Evolutionary conservation across 352 stramenopile species (phyloP), one percentile per base, ranked within the genome.

Genomic region (Pythium utonaiense): DNA sequence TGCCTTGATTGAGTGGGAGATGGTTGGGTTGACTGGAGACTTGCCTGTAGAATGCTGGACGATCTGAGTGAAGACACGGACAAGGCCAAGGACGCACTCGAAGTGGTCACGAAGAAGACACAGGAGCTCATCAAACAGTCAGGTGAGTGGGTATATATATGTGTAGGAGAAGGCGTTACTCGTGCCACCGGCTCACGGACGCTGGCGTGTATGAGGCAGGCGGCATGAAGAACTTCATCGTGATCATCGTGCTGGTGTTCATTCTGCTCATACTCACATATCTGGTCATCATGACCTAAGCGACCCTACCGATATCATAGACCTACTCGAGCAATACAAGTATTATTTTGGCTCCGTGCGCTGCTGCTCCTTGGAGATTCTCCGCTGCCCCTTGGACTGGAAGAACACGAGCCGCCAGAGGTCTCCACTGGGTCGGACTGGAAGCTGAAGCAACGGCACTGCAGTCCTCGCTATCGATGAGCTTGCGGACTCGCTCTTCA

Each of bases 281-380:
- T 70, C 74, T 92, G 62, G 84, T 92, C 61, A 92, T 92, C 62
- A 94, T 93, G 84, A 91, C 81, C 74, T 91, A 71, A 87, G 44
- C 48, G 41, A 17, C 58, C 58, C 54, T 55, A 57, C 48, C 44
- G 33, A 66, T 57, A 55, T 34, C 52, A 66, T 60, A 60, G 52
- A 66, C 49, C 19, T 55, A 55, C 49, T 38, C 49, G 30, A 55
- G 27, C 49, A 55, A 66, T 66, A 66, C 52, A 66, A 47, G 42
- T 52, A 60, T 49, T 65, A 65, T 57, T 64, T 64, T 57, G 54
- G 57, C 30, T 53, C 53, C 38, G 38, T 45, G 16, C 16, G 36
- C 36, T 44, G 38, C 38, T 9, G 38, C 38, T 1, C 8, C 5
- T 24, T 17, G 38, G 21, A 13, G 38, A n/a, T 45, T 12, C n/a